Conservation (phyloP, 169 alveolate species). For the Plasmodium berghei region DNA sequence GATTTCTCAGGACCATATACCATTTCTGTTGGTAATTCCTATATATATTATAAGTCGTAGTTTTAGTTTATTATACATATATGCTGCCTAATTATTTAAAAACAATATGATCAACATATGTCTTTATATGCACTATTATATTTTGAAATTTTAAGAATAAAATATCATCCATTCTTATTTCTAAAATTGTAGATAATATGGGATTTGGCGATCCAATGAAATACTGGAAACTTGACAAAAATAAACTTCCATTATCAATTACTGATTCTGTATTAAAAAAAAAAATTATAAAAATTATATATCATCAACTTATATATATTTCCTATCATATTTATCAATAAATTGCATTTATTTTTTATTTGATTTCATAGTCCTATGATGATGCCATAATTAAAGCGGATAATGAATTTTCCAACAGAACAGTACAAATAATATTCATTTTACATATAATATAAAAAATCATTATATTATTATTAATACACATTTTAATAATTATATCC, state of each 20-base stretch:
- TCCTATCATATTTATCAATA: not conserved
- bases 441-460: not conserved
- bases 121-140: not conserved
- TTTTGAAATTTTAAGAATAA: not conserved
- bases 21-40: constrained; percentile 34
- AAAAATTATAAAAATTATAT: not conserved
- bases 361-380: constrained; percentile 20
- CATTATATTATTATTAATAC: not conserved
- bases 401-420: constrained; percentile 21
- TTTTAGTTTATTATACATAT: not conserved
- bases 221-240: constrained; percentile 54
- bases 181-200: constrained; percentile 30
- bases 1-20: constrained; percentile 52
- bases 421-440: constrained; percentile 2
- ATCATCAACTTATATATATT: not conserved
- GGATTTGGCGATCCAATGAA: constrained; percentile 65
- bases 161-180: not conserved
- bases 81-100: not conserved
- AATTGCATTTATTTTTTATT: not conserved
- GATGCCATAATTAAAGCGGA: constrained; percentile 51
- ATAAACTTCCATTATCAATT: constrained; percentile 36
- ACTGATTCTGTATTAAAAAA: constrained; percentile 35
- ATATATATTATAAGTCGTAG: not conserved
- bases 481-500: not conserved
- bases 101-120: not conserved